phyloP scores from a whole-genome alignment of 352 stramenopile species.

The Saprolegnia diclina region DNA sequence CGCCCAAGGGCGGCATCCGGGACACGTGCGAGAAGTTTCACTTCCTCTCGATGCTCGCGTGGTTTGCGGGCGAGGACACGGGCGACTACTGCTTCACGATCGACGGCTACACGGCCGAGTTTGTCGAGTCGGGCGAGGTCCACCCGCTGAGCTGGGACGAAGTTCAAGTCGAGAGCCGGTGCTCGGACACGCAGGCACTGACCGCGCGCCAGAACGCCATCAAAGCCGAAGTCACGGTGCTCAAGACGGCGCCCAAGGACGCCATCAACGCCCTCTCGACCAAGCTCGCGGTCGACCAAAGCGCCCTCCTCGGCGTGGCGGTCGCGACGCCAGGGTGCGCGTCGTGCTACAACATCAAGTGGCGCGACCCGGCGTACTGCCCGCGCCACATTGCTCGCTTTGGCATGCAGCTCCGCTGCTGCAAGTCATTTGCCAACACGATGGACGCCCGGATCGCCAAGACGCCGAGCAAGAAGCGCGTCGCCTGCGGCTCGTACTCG shows the following conservation, averaged over 20 bases:
- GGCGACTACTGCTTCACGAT: slow-evolving; percentile 26
- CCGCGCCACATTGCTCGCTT: slow-evolving; percentile 24
- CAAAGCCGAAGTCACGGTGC: not conserved
- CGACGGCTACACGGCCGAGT: slow-evolving; percentile 20
- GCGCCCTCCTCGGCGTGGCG: not conserved
- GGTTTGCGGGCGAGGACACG: slow-evolving; percentile 21
- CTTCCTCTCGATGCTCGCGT: slow-evolving; percentile 17
- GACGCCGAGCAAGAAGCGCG: not conserved
- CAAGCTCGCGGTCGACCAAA: not conserved
- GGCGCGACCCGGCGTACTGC: slow-evolving; percentile 18
- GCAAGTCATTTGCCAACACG: slow-evolving; percentile 16
- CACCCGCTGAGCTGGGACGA: slow-evolving; percentile 1
- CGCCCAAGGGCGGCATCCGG: slow-evolving; percentile 14
- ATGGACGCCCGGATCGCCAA: slow-evolving; percentile 1
- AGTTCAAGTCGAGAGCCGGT: not conserved
- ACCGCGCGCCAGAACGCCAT: not conserved
- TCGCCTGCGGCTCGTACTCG: slow-evolving; percentile 3
- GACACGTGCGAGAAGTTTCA: slow-evolving; percentile 26
- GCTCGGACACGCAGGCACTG: not conserved
- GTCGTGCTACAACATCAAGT: slow-evolving; percentile 4
- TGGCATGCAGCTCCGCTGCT: slow-evolving; percentile 20
- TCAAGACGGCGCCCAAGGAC: not conserved
- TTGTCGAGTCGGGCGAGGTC: slow-evolving; percentile 6
- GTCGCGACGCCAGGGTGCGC: not conserved
- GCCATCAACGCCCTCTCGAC: not conserved